These are phyloP conservation scores for Sisymbrium irio DNA, from an alignment of 345 rosid species.

Conservation along the genomic window DNA sequence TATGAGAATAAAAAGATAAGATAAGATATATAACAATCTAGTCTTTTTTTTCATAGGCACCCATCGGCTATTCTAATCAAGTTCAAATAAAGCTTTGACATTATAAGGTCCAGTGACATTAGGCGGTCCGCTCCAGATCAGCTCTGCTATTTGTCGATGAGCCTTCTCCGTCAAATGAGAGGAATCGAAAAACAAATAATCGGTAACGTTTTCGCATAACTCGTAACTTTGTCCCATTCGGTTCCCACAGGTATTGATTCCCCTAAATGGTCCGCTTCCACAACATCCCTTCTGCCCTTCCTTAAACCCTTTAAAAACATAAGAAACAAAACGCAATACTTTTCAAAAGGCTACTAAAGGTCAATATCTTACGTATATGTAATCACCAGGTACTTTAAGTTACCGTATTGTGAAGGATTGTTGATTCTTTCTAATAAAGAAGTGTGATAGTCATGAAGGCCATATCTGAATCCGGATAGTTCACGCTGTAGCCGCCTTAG, in stretches of 20 bases:
- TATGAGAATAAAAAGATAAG: no score
- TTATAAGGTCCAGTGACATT: no score
- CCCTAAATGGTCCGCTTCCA: background rate
- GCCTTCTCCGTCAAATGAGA: background rate
- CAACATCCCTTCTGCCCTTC: no score
- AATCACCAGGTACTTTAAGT: no score
- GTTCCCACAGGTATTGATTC: background rate
- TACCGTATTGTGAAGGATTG: constrained; percentile 28
- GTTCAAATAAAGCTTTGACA: no score
- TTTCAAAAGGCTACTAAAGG: no score
- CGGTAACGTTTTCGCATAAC: background rate
- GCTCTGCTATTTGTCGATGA: background rate
- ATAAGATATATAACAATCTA: no score
- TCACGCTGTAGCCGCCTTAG: constrained; percentile 19
- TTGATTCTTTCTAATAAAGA: constrained; percentile 30
- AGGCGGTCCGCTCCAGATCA: no score
- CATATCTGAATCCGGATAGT: constrained; percentile 37
- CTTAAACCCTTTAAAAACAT: background rate
- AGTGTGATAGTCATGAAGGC: constrained; percentile 31
- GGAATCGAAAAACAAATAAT: background rate
- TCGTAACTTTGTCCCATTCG: background rate
- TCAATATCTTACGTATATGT: no score
- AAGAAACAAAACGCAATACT: no score
- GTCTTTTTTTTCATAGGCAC: no score
- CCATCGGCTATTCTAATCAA: no score